Evolutionary conservation across 164 flowering plant species (phyloP), one percentile per base, ranked within the genome.

Genomic region (Dillenia suffruticosa): DNA sequence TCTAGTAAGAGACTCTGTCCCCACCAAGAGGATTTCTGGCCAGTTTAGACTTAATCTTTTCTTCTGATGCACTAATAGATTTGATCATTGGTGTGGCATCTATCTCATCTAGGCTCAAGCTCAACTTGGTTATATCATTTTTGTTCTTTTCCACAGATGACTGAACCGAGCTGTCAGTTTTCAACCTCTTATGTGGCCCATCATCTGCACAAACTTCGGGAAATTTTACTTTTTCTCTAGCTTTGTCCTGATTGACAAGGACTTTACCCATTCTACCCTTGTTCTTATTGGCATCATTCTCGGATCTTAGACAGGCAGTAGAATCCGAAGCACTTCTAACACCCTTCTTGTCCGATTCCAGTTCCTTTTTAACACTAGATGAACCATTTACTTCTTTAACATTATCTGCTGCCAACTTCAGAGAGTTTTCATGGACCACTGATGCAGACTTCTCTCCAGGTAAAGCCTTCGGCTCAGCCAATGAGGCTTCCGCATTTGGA

Each of bases 141-240:
- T 47, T 64, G 19, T 59, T 58, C 68, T 73, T 72, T 43, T 65
- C 70, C 48, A 66, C 70, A 13, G 60, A 55, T 17, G 52, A 15
- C 63, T 59, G 67, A 68, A 63, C 9, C 54, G 67, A 72, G 63
- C 58, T 56, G 58, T 75, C 84, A 57, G 74, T 12, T 46, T 68
- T 79, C 16, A 70, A 62, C 65, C 74, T 80, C 81, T 86, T 86
- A 9, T 63, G 54, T 57, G 81, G 78, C 70, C 76, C 68, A 55
- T 51, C 58, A 8, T 72, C 77, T 63, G 69, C 70, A 51, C 66
- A 16, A 58, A 69, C 74, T 56, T 61, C 66, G 12, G 46, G 46
- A 55, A 62, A 46, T 54, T 72, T 69, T 24, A 51, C 67, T 62
- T 71, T 72, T 51, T 61, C 70, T 63, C 58, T 67, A 46, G 49